Base-by-base conservation (phyloP, 805 yeast species). In the Wickerhamomyces xylosicus region DNA sequence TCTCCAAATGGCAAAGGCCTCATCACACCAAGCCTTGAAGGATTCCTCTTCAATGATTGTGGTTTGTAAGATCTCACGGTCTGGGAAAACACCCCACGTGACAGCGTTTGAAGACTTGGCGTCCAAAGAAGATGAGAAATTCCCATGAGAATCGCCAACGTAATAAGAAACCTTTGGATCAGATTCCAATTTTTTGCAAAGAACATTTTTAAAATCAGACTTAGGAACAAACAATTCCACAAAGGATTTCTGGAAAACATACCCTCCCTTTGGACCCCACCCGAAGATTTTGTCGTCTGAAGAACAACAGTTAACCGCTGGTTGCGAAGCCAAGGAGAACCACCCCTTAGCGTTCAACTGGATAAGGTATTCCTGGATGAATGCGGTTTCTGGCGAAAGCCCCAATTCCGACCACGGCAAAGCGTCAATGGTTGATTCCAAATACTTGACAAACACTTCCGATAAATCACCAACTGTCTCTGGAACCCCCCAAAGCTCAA, bases 41-140 rank as follows among this genome's bases (percentile, higher is more conserved):
- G 97, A 85, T 50, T 87, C 95, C 49, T 77, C 83, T 54, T 89
- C 96, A 41, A 92, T 79, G 44, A 89, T 81, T 0, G 98, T 92
- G 0, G 97, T 84, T 59, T 89, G 97, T 29, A 86, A 74, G 29
- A 87, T 79, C 54, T 86, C 95, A 46, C 87, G 75, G 58, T 80
- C 80, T 7, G 95, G 95, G 69, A 92, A 90, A 3, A 84, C 95
- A 45, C 97, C 98, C 98, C 98, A 92, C 1, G 98, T 92, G 8
- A 92, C 94, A 20, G 92, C 95, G 46, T 79, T 81, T 34, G 86
- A 78, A 27, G 74, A 56, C 17, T 62, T 67, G 1, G 64, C 56
- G 1, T 67, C 66, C 53, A 80, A 61, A 49, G 82, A 86, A 2
- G 92, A 73, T 21, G 67, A 64, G 45, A 85, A 77, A 9, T 59